Evolutionary conservation across 352 stramenopile species (phyloP).

Genomic region (Elongisporangium undulatum): DNA sequence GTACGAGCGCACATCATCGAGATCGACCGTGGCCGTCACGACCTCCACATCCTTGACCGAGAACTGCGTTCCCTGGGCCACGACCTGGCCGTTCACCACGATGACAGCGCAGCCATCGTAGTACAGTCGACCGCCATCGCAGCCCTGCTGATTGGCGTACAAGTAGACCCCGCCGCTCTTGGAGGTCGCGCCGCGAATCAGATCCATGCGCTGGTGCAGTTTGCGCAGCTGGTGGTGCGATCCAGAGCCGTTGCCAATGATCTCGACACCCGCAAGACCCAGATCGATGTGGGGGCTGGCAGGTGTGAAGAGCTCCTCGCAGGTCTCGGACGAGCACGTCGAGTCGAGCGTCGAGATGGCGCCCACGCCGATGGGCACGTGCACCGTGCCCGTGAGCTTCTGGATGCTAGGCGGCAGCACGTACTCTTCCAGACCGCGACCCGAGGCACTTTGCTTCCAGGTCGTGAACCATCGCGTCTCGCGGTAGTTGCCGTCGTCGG

Average conservation of each 20-base stretch:
- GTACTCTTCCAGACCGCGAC: constrained; percentile 58
- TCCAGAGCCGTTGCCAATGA: constrained; percentile 97
- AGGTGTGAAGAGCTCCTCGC: constrained; percentile 98
- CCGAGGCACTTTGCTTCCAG: constrained; percentile 53
- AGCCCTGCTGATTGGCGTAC: constrained; percentile 97
- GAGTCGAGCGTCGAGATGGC: constrained; percentile 86
- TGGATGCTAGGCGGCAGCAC: constrained; percentile 84
- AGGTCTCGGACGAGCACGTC: constrained; percentile 92
- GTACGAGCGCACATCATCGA: constrained; percentile 97
- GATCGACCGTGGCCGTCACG: constrained; percentile 95
- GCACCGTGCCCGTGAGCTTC: constrained; percentile 64
- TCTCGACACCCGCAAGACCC: constrained; percentile 93
- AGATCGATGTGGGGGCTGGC: constrained; percentile 94
- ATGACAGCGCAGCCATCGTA: constrained; percentile 98
- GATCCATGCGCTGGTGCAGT: constrained; percentile 88
- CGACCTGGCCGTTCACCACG: constrained; percentile 95
- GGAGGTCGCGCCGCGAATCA: constrained; percentile 88
- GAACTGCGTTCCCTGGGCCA: constrained; percentile 97
- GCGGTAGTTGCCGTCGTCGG: constrained; percentile 98
- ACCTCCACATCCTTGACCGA: constrained; percentile 96
- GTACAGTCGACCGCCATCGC: constrained; percentile 95
- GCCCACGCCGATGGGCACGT: constrained; percentile 82
- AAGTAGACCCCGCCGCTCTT: constrained; percentile 99
- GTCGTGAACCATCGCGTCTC: constrained; percentile 94
- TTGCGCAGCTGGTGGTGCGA: constrained; percentile 97